Base-by-base conservation (phyloP, 2,329 filamentous ascomycete genomes). In the Aspergillus tanneri region DNA sequence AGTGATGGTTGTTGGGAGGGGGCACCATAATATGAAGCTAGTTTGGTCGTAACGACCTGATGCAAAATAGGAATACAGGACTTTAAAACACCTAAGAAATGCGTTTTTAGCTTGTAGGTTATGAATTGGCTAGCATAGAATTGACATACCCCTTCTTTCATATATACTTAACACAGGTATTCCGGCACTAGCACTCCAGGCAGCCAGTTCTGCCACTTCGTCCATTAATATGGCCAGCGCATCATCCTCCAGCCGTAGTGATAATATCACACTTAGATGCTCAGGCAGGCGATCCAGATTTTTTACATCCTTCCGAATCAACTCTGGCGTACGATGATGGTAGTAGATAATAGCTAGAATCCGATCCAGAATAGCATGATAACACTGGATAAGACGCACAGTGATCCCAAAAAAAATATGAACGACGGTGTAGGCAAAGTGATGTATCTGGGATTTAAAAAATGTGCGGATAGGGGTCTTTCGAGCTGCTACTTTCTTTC, bases 241-340 rank as follows among this genome's bases (percentile, higher is more conserved):
- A 43, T 88, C 86, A 80, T 60, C 86, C 79, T 64, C 84, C 78
- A 49, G 85, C 68, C 49, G 86, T 82, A 65, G 85, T 77, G 61
- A 92, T 49, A 99, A 72, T 46, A 97, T 85, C 9, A 95, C 86
- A 64, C 90, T 96, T 42, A 99, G 70, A 65, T 99, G 93, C 56
- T 87, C 82, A 2, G 93, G 93, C 51, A 95, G 72, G 60, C 86
- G 83, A 49, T 77, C 79, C 48, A 99, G 71, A 8, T 80, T 78
- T 67, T 83, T 83, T 21, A 97, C 86, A 72, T 99, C 93, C 62
- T 87, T 85, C 63, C 86, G 84, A 59, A 99, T 96, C 65, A 96
- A 83, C 66, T 95, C 89, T 6, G 93, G 93, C 0, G 92, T 95
- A 43, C 89, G 88, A 70, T 99, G 93, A 73, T 99, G 95, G 74